Percentiles rank a stretch among this genome's conserved stretches.
Evolutionary conservation across 1,284 basidiomycete species (phyloP).

Genomic region (Ganoderma lucidum): DNA sequence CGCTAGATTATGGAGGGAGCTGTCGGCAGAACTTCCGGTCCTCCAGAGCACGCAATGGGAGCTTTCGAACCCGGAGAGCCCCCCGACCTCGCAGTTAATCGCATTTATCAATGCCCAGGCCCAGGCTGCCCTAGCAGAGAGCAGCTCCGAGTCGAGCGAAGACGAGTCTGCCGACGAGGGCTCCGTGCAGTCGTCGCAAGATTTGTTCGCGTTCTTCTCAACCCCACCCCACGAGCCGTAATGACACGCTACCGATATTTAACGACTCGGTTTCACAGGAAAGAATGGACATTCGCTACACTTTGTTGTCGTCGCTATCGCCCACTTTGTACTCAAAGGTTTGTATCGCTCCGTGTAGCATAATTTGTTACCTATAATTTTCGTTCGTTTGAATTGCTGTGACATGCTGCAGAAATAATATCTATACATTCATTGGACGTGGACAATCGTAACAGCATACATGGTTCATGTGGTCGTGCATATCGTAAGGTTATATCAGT

Average conservation of each 20-base stretch:
- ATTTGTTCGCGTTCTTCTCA: slow-evolving; percentile 9
- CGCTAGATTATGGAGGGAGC: neutral
- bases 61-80: neutral
- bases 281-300: neutral
- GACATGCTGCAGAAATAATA: neutral
- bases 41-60: slow-evolving; percentile 9
- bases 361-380: neutral
- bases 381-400: slow-evolving; percentile 5
- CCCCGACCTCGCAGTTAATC: slow-evolving; percentile 8
- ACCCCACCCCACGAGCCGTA: neutral
- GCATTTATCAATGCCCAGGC: slow-evolving; percentile 1
- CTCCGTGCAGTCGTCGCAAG: neutral
- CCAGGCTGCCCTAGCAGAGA: neutral
- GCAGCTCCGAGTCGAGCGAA: slow-evolving; percentile 9
- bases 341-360: slow-evolving; percentile 9
- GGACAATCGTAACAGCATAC: slow-evolving; percentile 19
- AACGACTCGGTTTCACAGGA: neutral
- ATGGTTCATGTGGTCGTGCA: slow-evolving; percentile 15
- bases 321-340: neutral
- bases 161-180: neutral
- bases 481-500: slow-evolving; percentile 8
- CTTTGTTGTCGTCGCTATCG: slow-evolving; percentile 1
- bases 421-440: slow-evolving; percentile 5
- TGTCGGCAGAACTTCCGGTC: neutral
- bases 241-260: neutral